These are phyloP conservation scores for Hypomontagnella monticulosa DNA, from an alignment of 495 filamentous ascomycete genomes.

Conservation along the genomic window DNA sequence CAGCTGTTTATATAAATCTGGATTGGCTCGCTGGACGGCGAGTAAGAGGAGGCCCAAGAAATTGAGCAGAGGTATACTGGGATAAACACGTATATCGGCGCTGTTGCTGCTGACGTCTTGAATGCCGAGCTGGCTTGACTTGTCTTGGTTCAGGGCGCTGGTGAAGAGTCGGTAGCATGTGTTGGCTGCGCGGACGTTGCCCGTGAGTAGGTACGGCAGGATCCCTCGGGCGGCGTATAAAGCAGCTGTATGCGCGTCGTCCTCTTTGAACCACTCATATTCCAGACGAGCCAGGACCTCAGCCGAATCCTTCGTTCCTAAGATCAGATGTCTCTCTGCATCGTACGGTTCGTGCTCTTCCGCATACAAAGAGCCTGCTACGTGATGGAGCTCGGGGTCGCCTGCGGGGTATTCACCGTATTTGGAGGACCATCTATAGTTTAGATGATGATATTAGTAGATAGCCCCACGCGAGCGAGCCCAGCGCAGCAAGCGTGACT, in stretches of 20 bases:
- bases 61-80: constrained; percentile 88
- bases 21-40: constrained; percentile 79
- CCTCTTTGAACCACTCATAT: constrained; percentile 91
- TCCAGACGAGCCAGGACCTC: constrained; percentile 81
- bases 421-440: constrained; percentile 78
- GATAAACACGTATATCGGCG: constrained; percentile 83
- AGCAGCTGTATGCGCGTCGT: constrained; percentile 89
- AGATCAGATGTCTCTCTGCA: constrained; percentile 86
- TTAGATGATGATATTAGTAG: constrained; percentile 27
- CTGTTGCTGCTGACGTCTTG: constrained; percentile 83
- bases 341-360: constrained; percentile 92
- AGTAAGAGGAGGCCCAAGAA: constrained; percentile 87
- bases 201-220: constrained; percentile 88
- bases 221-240: constrained; percentile 88
- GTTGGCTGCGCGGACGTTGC: constrained; percentile 89
- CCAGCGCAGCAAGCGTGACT: constrained; percentile 37
- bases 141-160: constrained; percentile 72
- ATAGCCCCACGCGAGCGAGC: constrained; percentile 10
- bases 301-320: constrained; percentile 90
- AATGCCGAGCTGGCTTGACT: constrained; percentile 68
- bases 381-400: constrained; percentile 95
- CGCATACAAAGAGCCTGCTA: constrained; percentile 85
- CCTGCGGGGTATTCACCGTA: constrained; percentile 89
- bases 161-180: constrained; percentile 83
- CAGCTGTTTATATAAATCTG: constrained; percentile 84